These are phyloP conservation scores for Rosa multiflora DNA, from an alignment of 306 rosid genomes.

Conservation along the genomic window DNA sequence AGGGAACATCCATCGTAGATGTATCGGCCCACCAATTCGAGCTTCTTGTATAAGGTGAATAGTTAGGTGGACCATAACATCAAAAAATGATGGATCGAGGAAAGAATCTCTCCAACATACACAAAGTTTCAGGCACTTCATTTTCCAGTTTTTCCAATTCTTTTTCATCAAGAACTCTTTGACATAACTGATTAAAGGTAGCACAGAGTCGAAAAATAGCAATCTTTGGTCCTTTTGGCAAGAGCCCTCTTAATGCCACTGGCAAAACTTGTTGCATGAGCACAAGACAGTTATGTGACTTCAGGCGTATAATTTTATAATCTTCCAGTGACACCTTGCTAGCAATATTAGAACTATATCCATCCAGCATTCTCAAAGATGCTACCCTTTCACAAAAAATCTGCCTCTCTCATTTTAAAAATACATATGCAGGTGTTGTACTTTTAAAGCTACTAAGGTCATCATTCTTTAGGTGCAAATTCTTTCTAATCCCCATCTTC, in stretches of 20 bases:
- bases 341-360: not conserved
- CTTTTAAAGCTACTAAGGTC: too few species aligned
- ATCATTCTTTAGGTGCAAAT: too few species aligned
- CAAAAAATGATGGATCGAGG: not conserved
- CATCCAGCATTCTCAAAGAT: not conserved
- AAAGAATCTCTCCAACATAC: not conserved
- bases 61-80: not conserved
- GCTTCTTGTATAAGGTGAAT: not conserved
- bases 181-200: not conserved
- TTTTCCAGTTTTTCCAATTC: not conserved
- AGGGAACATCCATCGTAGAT: too few species aligned
- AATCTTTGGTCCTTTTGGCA: not conserved
- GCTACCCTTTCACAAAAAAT: too few species aligned
- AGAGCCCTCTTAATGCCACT: not conserved
- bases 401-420: too few species aligned
- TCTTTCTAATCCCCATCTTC: too few species aligned
- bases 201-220: not conserved
- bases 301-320: not conserved
- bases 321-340: not conserved
- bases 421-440: too few species aligned
- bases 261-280: not conserved
- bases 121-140: not conserved
- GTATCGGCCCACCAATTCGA: not conserved
- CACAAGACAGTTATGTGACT: not conserved
- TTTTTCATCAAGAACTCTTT: not conserved